Conservation (phyloP, 1,284 basidiomycete genomes). For the Exsudoporus floridanus region DNA sequence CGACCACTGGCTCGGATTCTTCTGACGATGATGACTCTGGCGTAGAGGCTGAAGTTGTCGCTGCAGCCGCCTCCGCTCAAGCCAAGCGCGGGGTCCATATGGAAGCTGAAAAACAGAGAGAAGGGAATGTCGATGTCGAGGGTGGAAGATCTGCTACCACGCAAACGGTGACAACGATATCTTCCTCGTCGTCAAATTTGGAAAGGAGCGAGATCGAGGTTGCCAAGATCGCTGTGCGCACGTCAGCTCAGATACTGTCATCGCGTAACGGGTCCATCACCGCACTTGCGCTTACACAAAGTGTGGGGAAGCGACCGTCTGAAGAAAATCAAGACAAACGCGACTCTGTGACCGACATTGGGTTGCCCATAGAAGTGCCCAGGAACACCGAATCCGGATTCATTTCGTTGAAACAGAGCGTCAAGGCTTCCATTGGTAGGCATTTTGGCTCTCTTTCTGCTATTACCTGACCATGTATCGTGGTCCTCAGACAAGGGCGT, state of each 20-base stretch:
- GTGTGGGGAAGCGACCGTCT: conserved; percentile 8
- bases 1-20: conserved; percentile 15
- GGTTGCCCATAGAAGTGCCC: conserved; percentile 25
- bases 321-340: conserved; percentile 8
- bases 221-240: conserved; percentile 29
- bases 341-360: conserved; percentile 21
- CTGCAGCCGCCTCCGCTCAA: conserved; percentile 29
- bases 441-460: conserved; percentile 1
- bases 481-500: conserved; percentile 43
- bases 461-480: neutral
- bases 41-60: conserved; percentile 35
- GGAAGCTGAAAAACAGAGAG: conserved; percentile 20
- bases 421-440: conserved; percentile 70
- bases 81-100: conserved; percentile 2
- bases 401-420: conserved; percentile 54
- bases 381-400: conserved; percentile 31
- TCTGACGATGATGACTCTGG: conserved; percentile 28
- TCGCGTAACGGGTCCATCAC: conserved; percentile 27
- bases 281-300: conserved; percentile 13
- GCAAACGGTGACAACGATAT: conserved; percentile 20
- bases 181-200: conserved; percentile 20
- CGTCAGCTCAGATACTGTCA: conserved; percentile 29
- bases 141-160: conserved; percentile 6
- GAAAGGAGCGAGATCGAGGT: conserved; percentile 34
- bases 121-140: neutral